Percentiles rank a stretch among this genome's conserved stretches.
Conservation (phyloP, 2,329 filamentous ascomycete genomes). For the Ascosphaera acerosa region DNA sequence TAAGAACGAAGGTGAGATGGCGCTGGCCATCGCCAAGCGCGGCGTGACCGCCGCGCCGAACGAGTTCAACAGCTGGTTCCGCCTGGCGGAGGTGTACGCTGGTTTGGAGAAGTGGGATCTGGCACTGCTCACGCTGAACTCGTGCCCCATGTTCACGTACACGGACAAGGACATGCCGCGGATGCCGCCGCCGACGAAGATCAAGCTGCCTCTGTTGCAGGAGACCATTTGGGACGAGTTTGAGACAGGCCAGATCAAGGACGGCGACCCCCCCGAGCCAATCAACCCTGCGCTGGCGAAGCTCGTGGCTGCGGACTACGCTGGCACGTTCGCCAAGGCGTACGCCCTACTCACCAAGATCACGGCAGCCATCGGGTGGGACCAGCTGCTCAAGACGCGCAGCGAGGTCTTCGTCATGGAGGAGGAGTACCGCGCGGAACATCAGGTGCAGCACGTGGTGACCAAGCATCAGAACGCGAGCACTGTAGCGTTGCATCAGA, state of each 20-base stretch:
- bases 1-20: slow-evolving; percentile 70
- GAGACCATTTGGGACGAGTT: slow-evolving; percentile 91
- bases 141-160: slow-evolving; percentile 98
- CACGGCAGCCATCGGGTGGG: slow-evolving; percentile 92
- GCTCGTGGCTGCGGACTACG: slow-evolving; percentile 68
- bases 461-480: slow-evolving; percentile 43
- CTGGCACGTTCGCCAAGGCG: slow-evolving; percentile 85
- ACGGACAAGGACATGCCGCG: slow-evolving; percentile 91
- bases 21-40: slow-evolving; percentile 76
- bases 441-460: slow-evolving; percentile 19
- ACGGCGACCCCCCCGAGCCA: slow-evolving; percentile 55
- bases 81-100: slow-evolving; percentile 81
- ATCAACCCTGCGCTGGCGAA: slow-evolving; percentile 71
- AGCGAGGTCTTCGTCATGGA: slow-evolving; percentile 99
- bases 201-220: slow-evolving; percentile 61
- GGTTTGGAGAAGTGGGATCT: slow-evolving; percentile 91
- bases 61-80: slow-evolving; percentile 92
- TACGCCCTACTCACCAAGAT: slow-evolving; percentile 89
- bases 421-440: slow-evolving; percentile 80
- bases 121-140: slow-evolving; percentile 83
- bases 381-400: slow-evolving; percentile 76
- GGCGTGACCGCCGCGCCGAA: slow-evolving; percentile 87
- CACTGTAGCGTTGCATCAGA: slow-evolving; percentile 49
- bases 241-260: slow-evolving; percentile 52
- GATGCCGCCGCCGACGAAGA: slow-evolving; percentile 77